Base-by-base conservation (phyloP, 1,139 yeast species). In the Protomyces gravidus region DNA sequence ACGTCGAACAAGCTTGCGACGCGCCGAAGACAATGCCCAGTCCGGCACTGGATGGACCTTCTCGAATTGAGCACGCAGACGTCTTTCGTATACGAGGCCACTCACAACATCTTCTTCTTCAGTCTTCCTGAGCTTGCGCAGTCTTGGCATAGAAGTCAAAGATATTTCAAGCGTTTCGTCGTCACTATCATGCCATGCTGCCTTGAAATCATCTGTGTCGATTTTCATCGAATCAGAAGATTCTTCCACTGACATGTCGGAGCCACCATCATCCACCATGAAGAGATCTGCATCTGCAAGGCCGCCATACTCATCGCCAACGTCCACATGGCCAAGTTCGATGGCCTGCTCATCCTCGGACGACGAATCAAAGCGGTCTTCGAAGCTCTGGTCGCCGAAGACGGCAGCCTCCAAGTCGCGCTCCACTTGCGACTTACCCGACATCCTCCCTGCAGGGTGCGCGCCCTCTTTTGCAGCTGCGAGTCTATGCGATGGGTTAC, bases 151-250 rank as follows among this genome's bases (percentile, higher is more conserved):
- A 1, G 80, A 70, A 6, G 76, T 72, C 30, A 94, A 73, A 1
- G 95, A 81, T 4, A 92, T 78, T 23, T 75, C 75, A 27, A 87
- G 67, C 59, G 77, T 77, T 65, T 90, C 97, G 70, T 92, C 98
- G 69, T 92, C 98, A 63, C 95, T 85, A 72, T 92, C 99, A 19
- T 73, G 73, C 99, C 99, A 94, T 5, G 89, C 96, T 62, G 77
- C 15, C 74, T 78, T 11, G 73, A 75, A 36, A 72, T 75, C 71
- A 3, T 68, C 73, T 9, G 65, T 64, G 21, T 66, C 70, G 5
- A 64, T 61, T 25, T 65, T 63, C 15, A 45, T 50, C 11, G 50
- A 46, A 3, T n/a, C 21, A 13, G 19, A n/a, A 36, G 15, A 19
- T 4, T 65, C 72, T 25, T 68, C 69, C 5, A 67, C 71, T 5